Evolutionary conservation across 1,284 basidiomycete genomes (phyloP), one percentile per base, ranked within the genome.

Genomic region (Xerocomus nothofagi): DNA sequence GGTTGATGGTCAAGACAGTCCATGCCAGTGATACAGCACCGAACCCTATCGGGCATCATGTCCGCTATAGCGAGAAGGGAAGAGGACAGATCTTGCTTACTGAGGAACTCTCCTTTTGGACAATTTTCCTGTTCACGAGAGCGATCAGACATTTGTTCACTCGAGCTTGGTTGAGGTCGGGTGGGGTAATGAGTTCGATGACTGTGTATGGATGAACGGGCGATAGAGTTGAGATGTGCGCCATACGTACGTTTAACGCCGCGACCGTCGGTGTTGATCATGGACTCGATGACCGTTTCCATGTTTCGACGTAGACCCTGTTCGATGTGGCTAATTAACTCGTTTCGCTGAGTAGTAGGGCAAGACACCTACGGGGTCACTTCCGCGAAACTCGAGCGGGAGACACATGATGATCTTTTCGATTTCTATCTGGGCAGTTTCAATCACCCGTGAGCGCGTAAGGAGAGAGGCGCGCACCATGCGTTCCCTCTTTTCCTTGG

Each of bases 61-160:
- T 27, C 10, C 2, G 17, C 10, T 34, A 27, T 18, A 30, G 31
- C 6, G 4, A n/a, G 18, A 37, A n/a, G 9, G 10, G 1, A 15
- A 23, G 18, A 1, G 3, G 6, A n/a, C 0, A 12, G 2, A 9
- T 2, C 2, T n/a, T 18, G n/a, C 60, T 47, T 44, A 87, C 86
- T 3, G 85, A 81, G 54, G 73, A 78, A 54, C 75, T 88, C 44
- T 87, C 82, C 68, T 94, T 96, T 40, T 74, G 72, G 3, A 94
- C 91, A 23, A 91, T 81, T 67, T 96, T 97, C 46, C 92, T 80
- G 58, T 88, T 88, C 2, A 95, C 91, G 2, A 97, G 75, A 1
- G 93, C 91, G 49, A 97, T 93, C 27, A 98, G 76, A 57, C 92
- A 93, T 69, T 94, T 96, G 71, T 97, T 96, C 37, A 93, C 93